Base-by-base conservation (phyloP, 345 rosid genomes). In the Lagerstroemia speciosa region DNA sequence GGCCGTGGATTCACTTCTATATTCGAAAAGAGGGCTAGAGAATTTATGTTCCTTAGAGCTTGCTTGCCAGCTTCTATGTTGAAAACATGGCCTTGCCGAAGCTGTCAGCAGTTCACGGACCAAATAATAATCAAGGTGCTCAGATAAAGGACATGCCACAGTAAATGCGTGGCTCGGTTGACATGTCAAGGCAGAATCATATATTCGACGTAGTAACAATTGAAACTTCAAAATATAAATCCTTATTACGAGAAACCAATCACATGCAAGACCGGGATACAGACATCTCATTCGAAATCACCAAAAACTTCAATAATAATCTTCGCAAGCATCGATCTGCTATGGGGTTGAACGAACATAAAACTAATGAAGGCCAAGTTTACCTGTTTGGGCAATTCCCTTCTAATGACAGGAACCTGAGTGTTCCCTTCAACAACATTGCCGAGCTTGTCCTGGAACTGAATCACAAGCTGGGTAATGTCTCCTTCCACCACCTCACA, bases 401-500 rank as follows among this genome's bases (percentile, higher is more conserved):
- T 86, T 73, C 81, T 88, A 62, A 93, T 84, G 57, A 91, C 89
- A 77, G 94, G 78, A 67, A 81, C 72, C 71, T 87, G 86, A 9
- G 97, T 93, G 68, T 93, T 89, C 45, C 98, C 98, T 79, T 93
- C 98, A 65, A 91, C 91, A 6, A 89, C 87, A 85, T 91, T 91
- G 27, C 97, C 98, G 67, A 93, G 87, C 86, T 93, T 93, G 78
- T 93, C 98, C 73, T 82, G 94, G 78, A 84, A 93, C 81, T 91
- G 97, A 34, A 93, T 80, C 34, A 78, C 76, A 55, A 91, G 65
- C 84, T 89, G 96, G 19, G 98, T 91, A 24, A 93, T 79, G 73
- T 93, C 98, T 65, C 98, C 97, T 88, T 93, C 98, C 71, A 91
- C 96, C 69, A 91, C 96, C 83, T 94, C 98, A 80, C 99, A 95